Base-by-base conservation (phyloP, 805 yeast genomes). In the Wickerhamomyces strasburgensis region DNA sequence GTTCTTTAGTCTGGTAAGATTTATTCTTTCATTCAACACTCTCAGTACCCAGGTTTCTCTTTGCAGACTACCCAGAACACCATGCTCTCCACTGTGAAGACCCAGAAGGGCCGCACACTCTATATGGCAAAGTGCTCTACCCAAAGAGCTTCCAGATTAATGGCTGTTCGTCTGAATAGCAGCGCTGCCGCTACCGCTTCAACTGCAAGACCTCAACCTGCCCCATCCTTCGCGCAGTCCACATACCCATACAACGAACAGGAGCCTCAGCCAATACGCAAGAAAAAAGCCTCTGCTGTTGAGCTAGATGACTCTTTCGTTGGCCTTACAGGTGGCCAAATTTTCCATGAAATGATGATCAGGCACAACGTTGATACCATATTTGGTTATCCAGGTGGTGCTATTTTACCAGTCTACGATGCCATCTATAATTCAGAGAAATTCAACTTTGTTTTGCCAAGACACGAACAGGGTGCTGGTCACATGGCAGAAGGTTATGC, bases 401-500 rank as follows among this genome's bases (percentile, higher is more conserved):
- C 98, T 49, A 93, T 93, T 56, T 73, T 93, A 54, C 98, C 98
- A 11, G 98, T 93, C 18, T 93, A 84, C 58, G 98, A 93, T 60
- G 98, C 98, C 49, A 93, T 93, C 51, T 85, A 83, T 71, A 84
- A 90, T 68, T 84, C 96, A 15, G 79, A 81, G 39, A 77, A 84
- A 56, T 90, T 93, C 72, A 78, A 81, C 51, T 93, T 93, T 58
- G 85, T 93, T 39, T 69, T 93, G 47, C 98, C 98, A 33, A 77
- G 94, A 55, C 98, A 93, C 62, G 98, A 93, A 65, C 98, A 93
- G 67, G 98, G 98, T 61, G 98, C 98, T 14, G 98, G 98, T 36
- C 98, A 93, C 65, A 93, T 93, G 98, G 98, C 98, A 39, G 97
- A 93, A 67, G 98, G 98, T 42, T 93, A 93, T 52, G 97, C 98